Evolutionary conservation across 495 filamentous ascomycete genomes (phyloP), one percentile per base, ranked within the genome.

Genomic region (Xylaria grammica): DNA sequence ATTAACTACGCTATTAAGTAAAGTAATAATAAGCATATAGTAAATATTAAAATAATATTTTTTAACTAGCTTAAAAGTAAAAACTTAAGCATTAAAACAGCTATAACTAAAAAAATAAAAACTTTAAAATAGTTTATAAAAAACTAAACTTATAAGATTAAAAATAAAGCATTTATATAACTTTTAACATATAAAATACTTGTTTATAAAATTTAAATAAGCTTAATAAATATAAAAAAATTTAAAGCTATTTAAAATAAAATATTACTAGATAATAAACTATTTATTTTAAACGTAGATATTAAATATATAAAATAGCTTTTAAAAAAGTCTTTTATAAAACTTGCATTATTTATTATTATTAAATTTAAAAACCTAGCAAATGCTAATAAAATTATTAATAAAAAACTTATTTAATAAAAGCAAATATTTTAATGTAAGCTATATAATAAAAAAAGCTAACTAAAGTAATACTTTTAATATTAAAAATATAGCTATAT

Each of bases 401-500:
- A 56, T 34, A 65, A 27, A 58, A 24, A 26, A 67, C 57, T 66
- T 44, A 67, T 58, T 29, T 61, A 20, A n/a, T n/a, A 71, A 62
- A 50, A 55, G 6, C 42, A 71, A 60, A 56, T 45, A 1, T 63
- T 67, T 53, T 34, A 67, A 51, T 66, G 42, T 26, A 53, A 70
- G 42, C 59, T 59, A 62, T 71, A 71, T 44, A 60, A 68, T 26
- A 65, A 54, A 26, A 27, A 57, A 48, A 61, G 61, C 34, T 46
- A 56, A 24, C 44, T 68, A 38, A 68, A 71, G 58, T 46, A 71
- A 65, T 71, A 44, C 53, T 71, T 68, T 34, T 50, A 68, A 44
- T 71, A 52, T 42, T 36, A 68, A 46, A 71, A 58, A 59, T 71
- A 67, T 32, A 60, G 65, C 42, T 53, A 70, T 46, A 70, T 71